These are phyloP conservation scores for Mycosphaerella sp. DNA, from an alignment of 2,329 filamentous ascomycete genomes.

Conservation along the genomic window DNA sequence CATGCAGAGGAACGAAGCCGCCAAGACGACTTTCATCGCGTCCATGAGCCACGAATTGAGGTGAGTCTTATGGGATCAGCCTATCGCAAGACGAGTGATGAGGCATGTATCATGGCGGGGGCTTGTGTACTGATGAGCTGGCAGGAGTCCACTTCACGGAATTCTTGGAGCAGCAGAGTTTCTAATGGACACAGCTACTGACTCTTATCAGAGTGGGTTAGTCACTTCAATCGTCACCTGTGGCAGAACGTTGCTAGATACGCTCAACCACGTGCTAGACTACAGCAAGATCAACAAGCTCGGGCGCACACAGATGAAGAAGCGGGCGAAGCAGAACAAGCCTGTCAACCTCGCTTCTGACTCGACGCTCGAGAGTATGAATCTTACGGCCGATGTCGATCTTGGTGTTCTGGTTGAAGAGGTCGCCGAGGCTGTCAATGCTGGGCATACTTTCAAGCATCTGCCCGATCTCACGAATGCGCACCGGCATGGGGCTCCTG, in stretches of 20 bases:
- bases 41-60: slow-evolving; percentile 49
- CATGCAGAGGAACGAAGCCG: slow-evolving; percentile 39
- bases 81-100: too few relatives aligned
- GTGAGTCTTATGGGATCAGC: too few relatives aligned
- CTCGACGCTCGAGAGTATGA: slow-evolving; percentile 26
- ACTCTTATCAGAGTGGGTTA: slow-evolving; percentile 39
- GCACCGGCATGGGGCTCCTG: background rate
- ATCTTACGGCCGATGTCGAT: slow-evolving; percentile 37
- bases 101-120: too few relatives aligned
- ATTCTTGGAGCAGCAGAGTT: slow-evolving; percentile 48
- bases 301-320: slow-evolving; percentile 24
- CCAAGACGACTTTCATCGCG: slow-evolving; percentile 49
- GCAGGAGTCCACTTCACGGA: slow-evolving; percentile 42
- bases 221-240: slow-evolving; percentile 47
- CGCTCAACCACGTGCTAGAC: slow-evolving; percentile 41
- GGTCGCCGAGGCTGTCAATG: slow-evolving; percentile 50
- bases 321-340: slow-evolving; percentile 25
- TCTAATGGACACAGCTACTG: slow-evolving; percentile 41
- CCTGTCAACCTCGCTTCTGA: slow-evolving; percentile 28
- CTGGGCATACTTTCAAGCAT: slow-evolving; percentile 44
- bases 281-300: slow-evolving; percentile 40
- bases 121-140: too few relatives aligned
- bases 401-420: slow-evolving; percentile 46
- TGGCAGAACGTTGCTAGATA: slow-evolving; percentile 46
- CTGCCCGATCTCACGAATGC: slow-evolving; percentile 17